phyloP scores from a whole-genome alignment of 345 rosid species.

The Hibiscus trionum region DNA sequence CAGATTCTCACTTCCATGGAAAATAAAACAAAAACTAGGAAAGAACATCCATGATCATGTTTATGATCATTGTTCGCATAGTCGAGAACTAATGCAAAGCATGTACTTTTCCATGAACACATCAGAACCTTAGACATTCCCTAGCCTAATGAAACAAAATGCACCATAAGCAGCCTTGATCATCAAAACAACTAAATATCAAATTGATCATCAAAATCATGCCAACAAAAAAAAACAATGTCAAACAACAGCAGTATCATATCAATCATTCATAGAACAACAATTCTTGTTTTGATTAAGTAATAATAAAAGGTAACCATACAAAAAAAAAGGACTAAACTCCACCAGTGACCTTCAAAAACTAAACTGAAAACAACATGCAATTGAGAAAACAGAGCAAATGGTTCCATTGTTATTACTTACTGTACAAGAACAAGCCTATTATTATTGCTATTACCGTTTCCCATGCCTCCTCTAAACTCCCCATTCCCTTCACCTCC shows the following conservation, averaged over 20 bases:
- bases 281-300: constrained; percentile 25
- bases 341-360: constrained; percentile 12
- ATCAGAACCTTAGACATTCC: neutral
- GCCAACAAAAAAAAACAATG: neutral
- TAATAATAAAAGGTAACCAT: constrained; percentile 10
- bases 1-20: neutral
- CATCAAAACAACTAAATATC: neutral
- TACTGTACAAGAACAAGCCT: constrained; percentile 91
- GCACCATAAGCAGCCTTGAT: neutral
- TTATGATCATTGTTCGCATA: neutral
- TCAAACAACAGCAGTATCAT: neutral
- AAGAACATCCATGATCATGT: neutral
- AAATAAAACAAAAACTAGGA: neutral
- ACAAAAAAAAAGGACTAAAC: constrained; percentile 1
- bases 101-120: neutral
- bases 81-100: neutral
- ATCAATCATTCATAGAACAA: neutral
- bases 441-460: constrained; percentile 25
- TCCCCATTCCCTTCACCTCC: constrained; percentile 29
- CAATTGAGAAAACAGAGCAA: constrained; percentile 1
- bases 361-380: constrained; percentile 21
- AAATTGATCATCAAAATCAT: neutral
- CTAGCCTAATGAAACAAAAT: neutral
- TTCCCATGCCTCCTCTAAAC: constrained; percentile 72
- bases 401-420: constrained; percentile 25